These are phyloP conservation scores for Coemansia sp. DNA, from an alignment of 192 early-diverging fungal genomes.

Conservation along the genomic window DNA sequence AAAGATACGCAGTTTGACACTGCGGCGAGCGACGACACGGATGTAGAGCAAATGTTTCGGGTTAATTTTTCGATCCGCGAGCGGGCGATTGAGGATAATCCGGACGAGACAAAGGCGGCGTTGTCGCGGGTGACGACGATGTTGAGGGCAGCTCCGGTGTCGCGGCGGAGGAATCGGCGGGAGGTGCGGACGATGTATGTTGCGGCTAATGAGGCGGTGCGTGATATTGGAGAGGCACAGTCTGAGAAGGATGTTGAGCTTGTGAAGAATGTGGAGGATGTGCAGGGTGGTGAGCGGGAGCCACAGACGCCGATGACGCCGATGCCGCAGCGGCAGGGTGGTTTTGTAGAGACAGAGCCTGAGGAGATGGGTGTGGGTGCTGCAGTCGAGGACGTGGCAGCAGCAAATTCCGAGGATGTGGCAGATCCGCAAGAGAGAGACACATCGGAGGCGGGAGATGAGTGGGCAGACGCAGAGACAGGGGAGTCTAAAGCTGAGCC, in stretches of 20 bases:
- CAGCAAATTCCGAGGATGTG: neutral
- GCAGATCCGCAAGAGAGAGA: neutral
- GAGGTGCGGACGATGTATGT: slow-evolving; percentile 54
- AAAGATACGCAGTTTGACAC: slow-evolving; percentile 2
- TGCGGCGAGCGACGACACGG: slow-evolving; percentile 4
- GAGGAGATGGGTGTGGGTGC: too few relatives aligned
- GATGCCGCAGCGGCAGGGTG: too few relatives aligned
- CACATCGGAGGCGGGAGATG: too few relatives aligned
- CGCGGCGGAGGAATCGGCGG: slow-evolving; percentile 30
- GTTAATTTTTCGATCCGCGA: slow-evolving; percentile 54
- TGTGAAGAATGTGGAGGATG: neutral
- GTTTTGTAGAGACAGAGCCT: too few relatives aligned
- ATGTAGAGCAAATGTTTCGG: slow-evolving; percentile 32
- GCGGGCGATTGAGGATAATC: slow-evolving; percentile 46
- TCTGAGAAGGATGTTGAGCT: neutral
- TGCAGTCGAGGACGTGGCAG: too few relatives aligned
- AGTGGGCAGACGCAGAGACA: too few relatives aligned
- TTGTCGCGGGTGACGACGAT: slow-evolving; percentile 43
- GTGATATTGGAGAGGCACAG: neutral
- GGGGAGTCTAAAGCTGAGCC: too few relatives aligned
- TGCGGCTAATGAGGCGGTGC: neutral
- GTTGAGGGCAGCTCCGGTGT: slow-evolving; percentile 33
- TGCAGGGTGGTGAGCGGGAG: neutral
- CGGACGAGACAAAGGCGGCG: slow-evolving; percentile 48
- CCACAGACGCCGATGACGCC: too few relatives aligned